Evolutionary conservation across 345 rosid species (phyloP), one percentile per base, ranked within the genome.

Genomic region (Acer campestre): DNA sequence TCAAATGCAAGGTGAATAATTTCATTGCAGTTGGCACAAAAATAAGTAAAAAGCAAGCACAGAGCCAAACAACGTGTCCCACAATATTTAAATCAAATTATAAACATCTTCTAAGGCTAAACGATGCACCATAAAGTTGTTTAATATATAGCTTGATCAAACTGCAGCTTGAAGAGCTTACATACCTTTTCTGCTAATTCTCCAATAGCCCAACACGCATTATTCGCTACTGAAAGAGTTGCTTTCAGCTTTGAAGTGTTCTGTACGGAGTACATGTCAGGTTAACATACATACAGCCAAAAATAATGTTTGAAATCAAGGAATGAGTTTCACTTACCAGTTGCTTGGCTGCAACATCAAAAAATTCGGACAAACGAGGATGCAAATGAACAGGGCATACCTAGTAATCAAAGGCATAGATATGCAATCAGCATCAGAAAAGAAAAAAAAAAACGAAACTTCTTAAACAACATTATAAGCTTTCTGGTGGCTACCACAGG

Each of bases 121-220:
- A 22, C 14, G 29, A 10, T 42, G 63, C 65, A 77, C 29, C 31
- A 46, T 7, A 27, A 69, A 29, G 49, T 13, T 12, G 12, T 69
- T 76, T 27, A 75, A 64, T 49, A n/a, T n/a, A 70, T 10, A 66
- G 23, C 63, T 40, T 61, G 48, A 67, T 35, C 58, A 74, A 23
- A 49, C 51, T 11, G 38, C 72, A 77, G 67, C 17, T 12, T 31
- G 27, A 69, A 70, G 42, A 58, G n/a, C 46, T 35, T 18, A 23
- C 69, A 69, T 67, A 94, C 99, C 95, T 96, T 96, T 74, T 92
- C 87, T 11, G 99, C 99, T 78, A 96, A 80, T 83, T 96, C 99
- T 76, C 99, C 99, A 66, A 96, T 91, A 56, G 98, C 98, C 99
- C 99, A 96, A 71, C 99, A 96, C 10, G 98, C 99, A 86, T 96